Conservation (phyloP, 106 monocot genomes). For the Dendrobium chrysotoxum region DNA sequence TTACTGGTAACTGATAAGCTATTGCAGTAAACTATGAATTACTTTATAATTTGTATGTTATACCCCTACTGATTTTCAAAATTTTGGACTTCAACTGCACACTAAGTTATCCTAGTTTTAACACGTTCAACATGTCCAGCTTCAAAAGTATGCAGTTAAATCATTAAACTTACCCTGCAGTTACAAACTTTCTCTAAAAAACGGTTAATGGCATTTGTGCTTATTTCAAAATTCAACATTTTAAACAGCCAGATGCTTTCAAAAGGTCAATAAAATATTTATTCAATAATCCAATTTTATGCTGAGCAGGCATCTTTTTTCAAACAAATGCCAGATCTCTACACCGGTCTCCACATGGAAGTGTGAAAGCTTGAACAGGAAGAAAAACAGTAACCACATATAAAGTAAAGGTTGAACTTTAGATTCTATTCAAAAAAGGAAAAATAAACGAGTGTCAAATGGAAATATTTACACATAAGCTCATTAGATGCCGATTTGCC, state of each 20-base stretch:
- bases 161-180: background rate
- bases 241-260: background rate
- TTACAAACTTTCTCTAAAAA: background rate
- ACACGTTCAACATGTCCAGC: background rate
- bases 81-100: background rate
- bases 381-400: background rate
- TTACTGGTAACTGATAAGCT: background rate
- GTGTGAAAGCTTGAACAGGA: background rate
- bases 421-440: too few species aligned
- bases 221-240: background rate
- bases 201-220: background rate
- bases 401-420: too few species aligned
- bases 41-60: background rate
- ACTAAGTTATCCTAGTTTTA: background rate
- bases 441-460: too few species aligned
- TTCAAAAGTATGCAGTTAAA: background rate
- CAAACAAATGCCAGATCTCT: background rate
- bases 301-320: background rate
- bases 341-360: background rate
- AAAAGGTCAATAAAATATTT: background rate
- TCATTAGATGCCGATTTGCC: too few species aligned
- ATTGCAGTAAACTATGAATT: background rate
- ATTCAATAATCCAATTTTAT: background rate
- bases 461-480: too few species aligned
- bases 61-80: background rate